A percentile compares a stretch with the other conserved stretches of the same genome.
Evolutionary conservation across 2,329 filamentous ascomycete genomes (phyloP).

Genomic region (Colletotrichum euphorbiae): DNA sequence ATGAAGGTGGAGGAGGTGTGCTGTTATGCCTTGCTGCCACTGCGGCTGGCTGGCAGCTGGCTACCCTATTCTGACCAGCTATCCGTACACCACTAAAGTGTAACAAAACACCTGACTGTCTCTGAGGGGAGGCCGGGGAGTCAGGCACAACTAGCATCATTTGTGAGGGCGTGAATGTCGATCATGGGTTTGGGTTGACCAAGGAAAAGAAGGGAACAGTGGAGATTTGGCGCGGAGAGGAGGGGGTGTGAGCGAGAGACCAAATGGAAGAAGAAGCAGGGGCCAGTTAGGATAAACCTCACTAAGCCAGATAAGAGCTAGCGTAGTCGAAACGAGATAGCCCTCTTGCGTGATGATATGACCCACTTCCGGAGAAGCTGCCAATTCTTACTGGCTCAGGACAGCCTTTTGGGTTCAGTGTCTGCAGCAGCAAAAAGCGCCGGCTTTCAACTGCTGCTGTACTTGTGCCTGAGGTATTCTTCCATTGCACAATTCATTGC

Average conservation of each 20-base stretch:
- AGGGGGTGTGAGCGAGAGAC: slow-evolving; percentile 8
- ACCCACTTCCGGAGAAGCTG: neutral
- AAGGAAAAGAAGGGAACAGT: slow-evolving; percentile 16
- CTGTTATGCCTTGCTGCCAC: neutral
- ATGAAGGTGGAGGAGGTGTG: slow-evolving; percentile 23
- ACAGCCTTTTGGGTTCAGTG: neutral
- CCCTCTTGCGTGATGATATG: slow-evolving; percentile 6
- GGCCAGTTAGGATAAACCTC: neutral
- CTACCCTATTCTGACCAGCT: neutral
- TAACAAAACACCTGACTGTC: slow-evolving; percentile 24
- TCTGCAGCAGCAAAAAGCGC: slow-evolving; percentile 5
- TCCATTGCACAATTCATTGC: slow-evolving; percentile 33
- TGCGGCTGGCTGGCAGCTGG: neutral
- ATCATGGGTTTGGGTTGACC: slow-evolving; percentile 37
- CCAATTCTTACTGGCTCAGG: slow-evolving; percentile 16
- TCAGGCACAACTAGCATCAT: slow-evolving; percentile 27
- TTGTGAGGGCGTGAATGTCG: slow-evolving; percentile 33
- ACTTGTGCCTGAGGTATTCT: slow-evolving; percentile 35
- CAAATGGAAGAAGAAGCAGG: slow-evolving; percentile 3
- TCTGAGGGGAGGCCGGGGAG: slow-evolving; percentile 28
- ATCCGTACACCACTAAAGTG: too few relatives aligned
- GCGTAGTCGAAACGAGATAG: slow-evolving; percentile 13
- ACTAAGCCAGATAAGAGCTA: neutral
- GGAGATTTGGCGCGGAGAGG: slow-evolving; percentile 1
- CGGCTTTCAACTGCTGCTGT: slow-evolving; percentile 7